These are phyloP conservation scores for Lenwebbia sp. DNA, from an alignment of 345 rosid species.

Conservation along the genomic window DNA sequence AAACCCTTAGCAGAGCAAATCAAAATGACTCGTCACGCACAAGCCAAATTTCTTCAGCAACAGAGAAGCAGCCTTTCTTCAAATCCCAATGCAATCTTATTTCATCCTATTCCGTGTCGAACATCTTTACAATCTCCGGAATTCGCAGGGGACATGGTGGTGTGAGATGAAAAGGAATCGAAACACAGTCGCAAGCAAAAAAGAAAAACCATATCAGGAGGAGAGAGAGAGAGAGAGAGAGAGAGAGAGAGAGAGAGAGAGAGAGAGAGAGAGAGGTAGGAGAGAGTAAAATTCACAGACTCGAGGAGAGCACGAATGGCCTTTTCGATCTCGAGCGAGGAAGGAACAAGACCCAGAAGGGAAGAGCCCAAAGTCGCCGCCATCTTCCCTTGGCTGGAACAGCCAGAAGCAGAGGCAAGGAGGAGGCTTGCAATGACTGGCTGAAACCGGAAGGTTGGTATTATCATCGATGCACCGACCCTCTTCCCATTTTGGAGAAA, in stretches of 20 bases:
- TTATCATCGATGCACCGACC: background rate
- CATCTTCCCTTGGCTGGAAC: background rate
- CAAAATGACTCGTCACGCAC: background rate
- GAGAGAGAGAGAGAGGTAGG: background rate
- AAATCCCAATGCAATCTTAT: background rate
- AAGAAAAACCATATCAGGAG: background rate
- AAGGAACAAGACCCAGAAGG: conserved; percentile 22
- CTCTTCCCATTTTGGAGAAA: conserved; percentile 11
- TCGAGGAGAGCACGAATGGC: conserved; percentile 28
- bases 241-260: too few relatives aligned
- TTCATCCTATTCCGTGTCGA: background rate
- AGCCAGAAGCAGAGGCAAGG: background rate
- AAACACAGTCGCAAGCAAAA: background rate
- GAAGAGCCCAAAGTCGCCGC: background rate
- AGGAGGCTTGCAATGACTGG: conserved; percentile 1
- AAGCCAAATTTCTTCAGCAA: background rate
- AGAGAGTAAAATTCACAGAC: conserved; percentile 11
- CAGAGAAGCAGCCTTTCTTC: background rate
- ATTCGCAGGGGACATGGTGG: background rate
- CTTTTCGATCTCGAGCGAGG: conserved; percentile 25
- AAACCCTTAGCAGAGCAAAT: background rate
- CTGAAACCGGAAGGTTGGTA: conserved; percentile 3
- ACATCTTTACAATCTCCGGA: background rate
- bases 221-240: too few relatives aligned
- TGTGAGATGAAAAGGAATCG: background rate